Evolutionary conservation across 2,329 filamentous ascomycete species (phyloP).

Genomic region (Exophiala oligosperma): DNA sequence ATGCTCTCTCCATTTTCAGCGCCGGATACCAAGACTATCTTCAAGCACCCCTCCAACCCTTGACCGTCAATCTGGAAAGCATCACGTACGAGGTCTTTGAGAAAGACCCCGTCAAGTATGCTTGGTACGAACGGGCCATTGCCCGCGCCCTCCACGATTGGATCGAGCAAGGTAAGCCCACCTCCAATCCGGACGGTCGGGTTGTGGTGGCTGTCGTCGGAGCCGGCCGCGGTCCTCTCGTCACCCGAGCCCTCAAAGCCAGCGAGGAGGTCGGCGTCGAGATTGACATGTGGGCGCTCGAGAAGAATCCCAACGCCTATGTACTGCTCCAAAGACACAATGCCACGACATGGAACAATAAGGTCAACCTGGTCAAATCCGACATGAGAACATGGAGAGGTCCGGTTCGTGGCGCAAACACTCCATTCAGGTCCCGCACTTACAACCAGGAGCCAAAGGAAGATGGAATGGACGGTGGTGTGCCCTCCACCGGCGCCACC

Average conservation of each 20-base stretch:
- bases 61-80: conserved; percentile 95
- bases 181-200: conserved; percentile 66
- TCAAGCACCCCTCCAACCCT: conserved; percentile 88
- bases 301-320: conserved; percentile 98
- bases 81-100: conserved; percentile 99
- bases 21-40: conserved; percentile 88
- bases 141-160: conserved; percentile 79
- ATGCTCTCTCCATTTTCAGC: conserved; percentile 65
- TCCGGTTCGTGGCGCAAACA: conserved; percentile 45
- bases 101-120: conserved; percentile 96
- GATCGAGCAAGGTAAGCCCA: conserved; percentile 69
- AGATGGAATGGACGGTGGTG: no score
- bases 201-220: conserved; percentile 91
- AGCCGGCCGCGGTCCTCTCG: conserved; percentile 86
- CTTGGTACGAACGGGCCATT: conserved; percentile 88
- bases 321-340: conserved; percentile 90
- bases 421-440: conserved; percentile 23
- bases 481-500: no score
- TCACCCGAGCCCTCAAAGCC: conserved; percentile 81
- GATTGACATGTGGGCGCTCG: conserved; percentile 83
- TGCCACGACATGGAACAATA: conserved; percentile 72
- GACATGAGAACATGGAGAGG: conserved; percentile 98
- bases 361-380: conserved; percentile 86
- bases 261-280: conserved; percentile 73
- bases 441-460: conserved; percentile 3